Evolutionary conservation across 345 rosid species (phyloP), one percentile per base, ranked within the genome.

Genomic region (Brassica cretica): DNA sequence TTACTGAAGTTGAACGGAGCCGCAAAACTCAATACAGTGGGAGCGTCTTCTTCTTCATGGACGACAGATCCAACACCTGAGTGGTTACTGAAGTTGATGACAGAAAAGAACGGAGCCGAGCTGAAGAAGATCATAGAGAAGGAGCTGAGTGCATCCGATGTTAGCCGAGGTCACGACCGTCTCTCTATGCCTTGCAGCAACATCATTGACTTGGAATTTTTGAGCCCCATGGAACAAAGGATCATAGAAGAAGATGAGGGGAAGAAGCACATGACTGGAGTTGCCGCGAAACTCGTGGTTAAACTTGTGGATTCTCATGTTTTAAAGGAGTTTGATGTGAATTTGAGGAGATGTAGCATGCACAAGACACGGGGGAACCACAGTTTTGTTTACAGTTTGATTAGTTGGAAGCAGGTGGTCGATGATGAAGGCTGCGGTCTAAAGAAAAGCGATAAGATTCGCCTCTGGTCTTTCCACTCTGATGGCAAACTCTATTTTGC

Each of bases 121-220:
- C 72, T 27, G 2, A 75, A 18, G 41, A 16, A 39, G 12, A 27
- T 75, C 59, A 58, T 75, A 58, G 5, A 66, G 6, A 75, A 58
- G 59, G 1, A 0, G 0, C 0, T 75, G 58, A 39, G 2, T 0
- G 59, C 30, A 25, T n/a, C 21, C 5, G 44, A 75, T 66, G 18
- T 75, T 32, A 2, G 1, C 0, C 1, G 8, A 24, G 2, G 2
- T 10, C 9, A 37, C 12, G 1, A 1, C 7, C 66, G 78, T 66
- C 66, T 75, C 32, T 75, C 59, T 1, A 66, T 75, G 39, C 78
- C 78, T 75, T 4, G 27, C 30, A 37, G 9, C 2, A 0, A 24
- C 1, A 75, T 75, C 11, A 1, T 3, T 0, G 41, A 56, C 27
- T 1, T 15, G 49, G 7, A 19, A 0, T 56, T 75, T 55, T 75